Base-by-base conservation (phyloP, 1,139 yeast genomes). In the Hansenula sp. region DNA sequence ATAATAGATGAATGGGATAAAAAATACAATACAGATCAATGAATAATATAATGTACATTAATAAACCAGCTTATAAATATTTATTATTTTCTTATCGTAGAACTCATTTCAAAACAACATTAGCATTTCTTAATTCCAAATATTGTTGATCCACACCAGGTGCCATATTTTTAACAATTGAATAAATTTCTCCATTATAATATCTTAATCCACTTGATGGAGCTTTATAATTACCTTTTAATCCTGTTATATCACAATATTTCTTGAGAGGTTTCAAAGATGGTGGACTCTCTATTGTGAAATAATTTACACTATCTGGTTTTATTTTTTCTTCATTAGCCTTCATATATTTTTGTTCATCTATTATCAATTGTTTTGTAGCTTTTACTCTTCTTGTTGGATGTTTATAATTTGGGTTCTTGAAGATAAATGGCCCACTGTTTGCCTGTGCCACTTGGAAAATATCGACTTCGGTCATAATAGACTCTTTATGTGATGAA, bases 121-220 rank as follows among this genome's bases (percentile, higher is more conserved):
- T 85, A 31, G 96, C 97, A 36, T 88, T 89, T 52, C 98, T 73
- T 48, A 92, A 68, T 51, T 86, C 85, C 57, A 92, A 69, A 59
- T 89, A 92, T 60, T 88, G 95, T 63, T 92, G 97, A 63, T 92
- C 97, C 17, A 85, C 87, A 22, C 97, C 96, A 1, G 95, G 85
- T 2, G 90, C 82, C 79, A 92, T 77, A 46, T 79, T 77, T 59
- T 80, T 81, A 21, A 88, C 85, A 44, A 82, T 75, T 42, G 82
- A 85, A 61, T 79, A 92, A 27, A 94, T 81, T 61, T 92, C 98
- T 38, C 79, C 80, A 57, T 92, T 82, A 63, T 86, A 80, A 61
- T 79, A 92, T 42, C 96, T 68, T 44, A 92, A 67, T 32, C 87
- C 84, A 55, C 81, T 86, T 13, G 82, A 69, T 0, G 95, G 95